phyloP scores from a whole-genome alignment of 2,329 filamentous ascomycete species.

The Sporothrix sp. region DNA sequence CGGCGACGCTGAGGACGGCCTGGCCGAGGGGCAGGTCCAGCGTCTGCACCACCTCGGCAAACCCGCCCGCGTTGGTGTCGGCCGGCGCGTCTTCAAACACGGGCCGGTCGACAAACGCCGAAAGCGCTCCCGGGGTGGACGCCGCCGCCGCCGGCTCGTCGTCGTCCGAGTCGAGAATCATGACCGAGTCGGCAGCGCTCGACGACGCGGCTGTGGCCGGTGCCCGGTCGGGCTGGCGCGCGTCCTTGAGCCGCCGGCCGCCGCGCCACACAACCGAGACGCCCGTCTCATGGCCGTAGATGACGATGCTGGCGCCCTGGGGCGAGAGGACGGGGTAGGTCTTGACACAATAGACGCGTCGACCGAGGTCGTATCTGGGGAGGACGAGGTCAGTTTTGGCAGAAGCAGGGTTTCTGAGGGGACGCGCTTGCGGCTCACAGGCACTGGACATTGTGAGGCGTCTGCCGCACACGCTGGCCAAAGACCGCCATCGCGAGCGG shows the following conservation, averaged over 20 bases:
- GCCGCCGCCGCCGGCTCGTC: conserved; percentile 29
- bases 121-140: conserved; percentile 14
- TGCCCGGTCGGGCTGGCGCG: conserved; percentile 24
- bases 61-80: conserved; percentile 35
- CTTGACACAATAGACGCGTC: conserved; percentile 50
- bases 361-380: conserved; percentile 50
- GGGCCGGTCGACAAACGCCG: conserved; percentile 40
- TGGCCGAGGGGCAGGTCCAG: conserved; percentile 51
- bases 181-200: conserved; percentile 38
- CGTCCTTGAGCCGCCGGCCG: conserved; percentile 46
- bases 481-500: conserved; percentile 16
- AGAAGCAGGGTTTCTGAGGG: too few relatives aligned
- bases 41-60: conserved; percentile 48
- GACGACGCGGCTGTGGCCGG: background rate
- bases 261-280: conserved; percentile 54
- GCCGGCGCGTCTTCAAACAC: conserved; percentile 43
- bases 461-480: conserved; percentile 27
- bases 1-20: conserved; percentile 45
- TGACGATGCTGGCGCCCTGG: conserved; percentile 52
- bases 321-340: conserved; percentile 52
- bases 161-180: conserved; percentile 52
- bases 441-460: conserved; percentile 29
- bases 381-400: background rate
- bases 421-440: too few relatives aligned
- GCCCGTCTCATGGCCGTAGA: conserved; percentile 56